Evolutionary conservation across 2,329 filamentous ascomycete genomes (phyloP), one percentile per base, ranked within the genome.

Genomic region (Torrubiella hemipterigena): DNA sequence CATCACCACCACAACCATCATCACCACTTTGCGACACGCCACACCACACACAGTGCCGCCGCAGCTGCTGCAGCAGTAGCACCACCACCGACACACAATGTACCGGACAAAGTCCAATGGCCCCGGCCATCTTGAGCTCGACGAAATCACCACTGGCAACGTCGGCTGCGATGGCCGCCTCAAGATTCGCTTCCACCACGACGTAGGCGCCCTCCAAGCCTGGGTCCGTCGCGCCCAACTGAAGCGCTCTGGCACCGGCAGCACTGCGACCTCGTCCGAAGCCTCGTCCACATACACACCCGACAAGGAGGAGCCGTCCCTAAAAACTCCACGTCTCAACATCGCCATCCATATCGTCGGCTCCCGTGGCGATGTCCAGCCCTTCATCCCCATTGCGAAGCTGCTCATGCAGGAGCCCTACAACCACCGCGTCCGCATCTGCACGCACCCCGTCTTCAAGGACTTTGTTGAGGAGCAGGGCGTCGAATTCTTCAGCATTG

Each of bases 401-500:
- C 29, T 27, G 17, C 23, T 33, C 9, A 5, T 36, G 30, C 41
- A 40, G n/a, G 32, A 44, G 3, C 47, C 49, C 0, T 52, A 65
- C 32, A 61, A 64, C 3, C 69, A 75, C 41, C 61, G 69, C 8
- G 65, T 76, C 3, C 62, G 71, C 3, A 51, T 75, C 9, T 69
- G 68, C 17, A 76, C 71, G 1, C 71, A 75, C 41, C 42, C 56
- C 7, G 56, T 59, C 4, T 75, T 75, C 42, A 58, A 64, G 31
- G 50, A 63, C 3, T 72, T 74, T 25, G 66, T 75, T 12, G 50
- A 59, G 26, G 51, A 56, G 3, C 55, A 64, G n/a, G 65, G 63
- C 1, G 44, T 74, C 7, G 69, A 73, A 35, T 74, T 74, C 43
- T 74, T 65, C 40, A 56, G 57, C 8, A 72, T 74, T 10, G 70